Conservation (phyloP, 2,329 filamentous ascomycete species). For the Dothiorella sarmentorum region DNA sequence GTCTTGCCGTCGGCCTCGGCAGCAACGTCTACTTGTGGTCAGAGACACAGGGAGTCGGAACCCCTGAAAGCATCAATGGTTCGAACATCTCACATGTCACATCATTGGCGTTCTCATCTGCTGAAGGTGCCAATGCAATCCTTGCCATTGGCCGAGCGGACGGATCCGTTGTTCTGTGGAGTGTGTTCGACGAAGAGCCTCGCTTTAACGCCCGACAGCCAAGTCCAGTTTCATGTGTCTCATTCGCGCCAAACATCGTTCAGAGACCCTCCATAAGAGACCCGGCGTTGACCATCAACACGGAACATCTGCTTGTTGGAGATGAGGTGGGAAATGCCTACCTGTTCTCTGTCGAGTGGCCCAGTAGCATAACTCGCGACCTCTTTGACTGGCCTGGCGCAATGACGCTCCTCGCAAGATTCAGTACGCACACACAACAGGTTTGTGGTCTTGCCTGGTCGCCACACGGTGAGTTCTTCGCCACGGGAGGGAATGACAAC, state of each 20-base stretch:
- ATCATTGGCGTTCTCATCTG: constrained; percentile 85
- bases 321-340: constrained; percentile 80
- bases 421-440: constrained; percentile 79
- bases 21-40: constrained; percentile 86
- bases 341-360: constrained; percentile 89
- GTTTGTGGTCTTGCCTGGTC: constrained; percentile 94
- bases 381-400: constrained; percentile 73
- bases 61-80: constrained; percentile 51
- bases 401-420: constrained; percentile 72
- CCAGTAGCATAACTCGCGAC: constrained; percentile 55
- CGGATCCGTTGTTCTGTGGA: constrained; percentile 73
- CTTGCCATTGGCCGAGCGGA: constrained; percentile 80
- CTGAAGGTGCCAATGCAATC: constrained; percentile 70
- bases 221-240: constrained; percentile 71
- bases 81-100: constrained; percentile 63
- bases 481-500: constrained; percentile 92
- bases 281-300: constrained; percentile 54
- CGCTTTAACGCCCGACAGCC: constrained; percentile 74
- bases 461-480: constrained; percentile 69
- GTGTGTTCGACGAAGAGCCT: constrained; percentile 64
- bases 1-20: constrained; percentile 78
- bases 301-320: constrained; percentile 82
- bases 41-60: constrained; percentile 64
- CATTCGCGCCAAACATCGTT: constrained; percentile 67
- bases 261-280: constrained; percentile 48